Conservation (phyloP, 352 stramenopile species). For the Globisporangium alternatum region DNA sequence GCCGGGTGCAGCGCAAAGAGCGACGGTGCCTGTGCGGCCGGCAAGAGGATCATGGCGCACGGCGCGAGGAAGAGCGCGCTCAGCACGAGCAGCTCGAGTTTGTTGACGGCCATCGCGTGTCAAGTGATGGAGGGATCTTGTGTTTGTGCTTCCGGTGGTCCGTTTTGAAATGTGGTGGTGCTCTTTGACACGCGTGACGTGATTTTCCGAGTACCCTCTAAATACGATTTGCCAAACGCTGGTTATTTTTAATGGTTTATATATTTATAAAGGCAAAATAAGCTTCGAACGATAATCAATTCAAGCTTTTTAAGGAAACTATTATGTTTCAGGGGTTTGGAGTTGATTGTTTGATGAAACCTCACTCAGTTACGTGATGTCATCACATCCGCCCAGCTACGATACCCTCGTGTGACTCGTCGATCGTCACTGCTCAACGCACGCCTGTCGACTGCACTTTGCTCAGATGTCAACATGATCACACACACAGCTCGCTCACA, state of each 20-base stretch:
- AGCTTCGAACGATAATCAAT: too few relatives aligned
- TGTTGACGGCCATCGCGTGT: conserved; percentile 40
- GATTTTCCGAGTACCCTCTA: too few relatives aligned
- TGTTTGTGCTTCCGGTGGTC: conserved; percentile 11
- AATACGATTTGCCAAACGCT: too few relatives aligned
- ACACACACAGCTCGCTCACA: not conserved
- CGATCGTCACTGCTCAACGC: too few relatives aligned
- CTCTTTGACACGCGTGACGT: conserved; percentile 1
- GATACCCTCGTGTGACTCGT: not conserved
- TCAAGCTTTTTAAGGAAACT: too few relatives aligned
- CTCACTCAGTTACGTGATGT: not conserved
- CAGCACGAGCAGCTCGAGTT: conserved; percentile 56
- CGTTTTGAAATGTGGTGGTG: conserved; percentile 18
- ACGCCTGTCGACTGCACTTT: not conserved
- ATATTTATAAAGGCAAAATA: too few relatives aligned
- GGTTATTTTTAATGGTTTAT: too few relatives aligned
- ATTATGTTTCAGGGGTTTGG: too few relatives aligned
- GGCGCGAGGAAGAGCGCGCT: conserved; percentile 47
- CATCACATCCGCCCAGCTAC: not conserved
- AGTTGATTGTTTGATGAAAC: too few relatives aligned
- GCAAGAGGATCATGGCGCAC: conserved; percentile 40
- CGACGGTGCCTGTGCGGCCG: conserved; percentile 27
- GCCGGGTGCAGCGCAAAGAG: conserved; percentile 65
- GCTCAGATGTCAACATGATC: not conserved
- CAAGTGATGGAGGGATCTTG: not conserved